Evolutionary conservation across 2,329 filamentous ascomycete species (phyloP).

Genomic region (Hypoxylon sp.): DNA sequence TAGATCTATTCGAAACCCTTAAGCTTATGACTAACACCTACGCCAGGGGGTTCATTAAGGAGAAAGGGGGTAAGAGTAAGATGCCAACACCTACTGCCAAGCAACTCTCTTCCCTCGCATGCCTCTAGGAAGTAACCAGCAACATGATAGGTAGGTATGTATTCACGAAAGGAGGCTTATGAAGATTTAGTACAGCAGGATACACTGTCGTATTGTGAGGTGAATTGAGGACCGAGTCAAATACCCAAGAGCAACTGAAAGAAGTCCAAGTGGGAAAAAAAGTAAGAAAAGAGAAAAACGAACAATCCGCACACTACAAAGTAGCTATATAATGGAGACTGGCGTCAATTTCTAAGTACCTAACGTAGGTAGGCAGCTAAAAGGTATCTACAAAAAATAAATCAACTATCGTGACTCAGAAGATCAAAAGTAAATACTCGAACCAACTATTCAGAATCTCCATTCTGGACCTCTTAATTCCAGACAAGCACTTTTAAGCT

Average conservation of each 20-base stretch:
- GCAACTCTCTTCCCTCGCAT: not conserved
- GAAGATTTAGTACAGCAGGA: not conserved
- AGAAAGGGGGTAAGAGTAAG: not conserved
- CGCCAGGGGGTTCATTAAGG: not conserved
- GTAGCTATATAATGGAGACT: not conserved
- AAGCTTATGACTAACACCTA: not conserved
- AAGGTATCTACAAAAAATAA: conserved; percentile 10
- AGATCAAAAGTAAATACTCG: conserved; percentile 3
- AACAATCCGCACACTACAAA: not conserved
- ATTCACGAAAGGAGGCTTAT: not conserved
- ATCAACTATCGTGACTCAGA: not conserved
- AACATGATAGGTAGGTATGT: not conserved
- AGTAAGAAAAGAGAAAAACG: not conserved
- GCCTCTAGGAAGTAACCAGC: not conserved
- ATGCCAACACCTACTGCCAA: not conserved
- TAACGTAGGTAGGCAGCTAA: not conserved
- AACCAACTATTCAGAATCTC: not conserved
- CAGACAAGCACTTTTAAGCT: not conserved
- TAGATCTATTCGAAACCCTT: not conserved
- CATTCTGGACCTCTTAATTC: not conserved
- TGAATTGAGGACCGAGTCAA: not conserved
- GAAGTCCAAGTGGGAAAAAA: not conserved
- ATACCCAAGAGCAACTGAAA: not conserved
- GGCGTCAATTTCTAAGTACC: conserved; percentile 9
- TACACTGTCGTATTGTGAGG: not conserved